Base-by-base conservation (phyloP, 495 filamentous ascomycete genomes). In the Podospora fimiseda region DNA sequence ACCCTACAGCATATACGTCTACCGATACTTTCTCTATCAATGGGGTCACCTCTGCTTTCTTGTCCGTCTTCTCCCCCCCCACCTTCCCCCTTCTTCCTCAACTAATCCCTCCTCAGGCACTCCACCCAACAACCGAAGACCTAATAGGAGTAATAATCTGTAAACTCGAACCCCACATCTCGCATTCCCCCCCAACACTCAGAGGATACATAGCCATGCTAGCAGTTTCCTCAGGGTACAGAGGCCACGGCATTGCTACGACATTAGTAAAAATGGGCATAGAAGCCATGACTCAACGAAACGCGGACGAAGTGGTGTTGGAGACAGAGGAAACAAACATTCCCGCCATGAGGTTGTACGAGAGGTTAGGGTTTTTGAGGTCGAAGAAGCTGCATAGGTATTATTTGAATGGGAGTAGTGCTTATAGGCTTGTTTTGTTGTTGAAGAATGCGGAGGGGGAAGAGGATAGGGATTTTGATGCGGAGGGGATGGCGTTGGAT, bases 171-270 rank as follows among this genome's bases (percentile, higher is more conserved):
- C 80, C 80, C 13, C 94, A 97, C 70, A 78, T 82, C 16, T 75
- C 77, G 0, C 79, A 82, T 43, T 77, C 76, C 9, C 80, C 83
- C 1, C 85, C 90, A 9, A 89, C 89, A 0, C 66, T 90, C 53
- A 83, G 94, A 48, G 94, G 94, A 49, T 99, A 99, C 72, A 96
- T 99, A 57, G 94, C 94, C 64, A 99, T 99, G 94, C 78, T 99
- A 45, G 94, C 92, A 21, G 89, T 94, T 21, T 79, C 82, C 47
- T 79, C 89, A 48, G 74, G 83, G 19, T 85, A 87, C 63, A 81
- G 94, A 3, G 89, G 90, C 1, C 78, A 81, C 42, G 89, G 93
- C n/a, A 92, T 99, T 49, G 93, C 92, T 14, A 96, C 92, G 4
- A 83, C 81, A 46, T 73, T 99, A 18, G 94, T 97, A 13, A 76